These are phyloP conservation scores for Apophysomyces sp. DNA, from an alignment of 371 early-diverging fungal species.

Conservation along the genomic window DNA sequence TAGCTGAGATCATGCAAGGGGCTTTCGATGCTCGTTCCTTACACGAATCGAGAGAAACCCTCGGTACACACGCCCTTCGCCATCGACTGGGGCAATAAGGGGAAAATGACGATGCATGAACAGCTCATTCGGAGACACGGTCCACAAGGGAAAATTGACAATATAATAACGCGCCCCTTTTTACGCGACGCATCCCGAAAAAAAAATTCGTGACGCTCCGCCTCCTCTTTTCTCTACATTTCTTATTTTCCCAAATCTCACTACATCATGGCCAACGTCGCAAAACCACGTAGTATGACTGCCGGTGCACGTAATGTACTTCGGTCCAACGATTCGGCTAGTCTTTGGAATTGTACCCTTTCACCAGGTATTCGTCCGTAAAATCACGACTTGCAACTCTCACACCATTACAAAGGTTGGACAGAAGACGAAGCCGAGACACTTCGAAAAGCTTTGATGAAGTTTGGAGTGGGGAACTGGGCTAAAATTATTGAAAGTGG, in stretches of 20 bases:
- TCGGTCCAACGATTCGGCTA: constrained; percentile 88
- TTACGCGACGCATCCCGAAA: constrained; percentile 4
- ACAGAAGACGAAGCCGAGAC: constrained; percentile 80
- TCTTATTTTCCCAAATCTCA: not conserved
- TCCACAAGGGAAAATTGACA: not conserved
- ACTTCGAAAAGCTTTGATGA: constrained; percentile 81
- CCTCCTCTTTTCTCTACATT: constrained; percentile 11
- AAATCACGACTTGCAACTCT: not conserved
- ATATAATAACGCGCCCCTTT: constrained; percentile 6
- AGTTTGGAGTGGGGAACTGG: constrained; percentile 94
- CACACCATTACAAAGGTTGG: constrained; percentile 65
- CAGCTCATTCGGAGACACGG: constrained; percentile 1
- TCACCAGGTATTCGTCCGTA: constrained; percentile 65
- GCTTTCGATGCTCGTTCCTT: not conserved
- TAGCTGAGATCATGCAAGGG: too few species aligned
- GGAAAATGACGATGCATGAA: constrained; percentile 28
- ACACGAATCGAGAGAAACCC: constrained; percentile 43
- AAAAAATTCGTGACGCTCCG: constrained; percentile 1
- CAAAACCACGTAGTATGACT: constrained; percentile 83
- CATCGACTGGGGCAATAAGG: constrained; percentile 33
- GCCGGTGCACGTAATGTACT: constrained; percentile 87
- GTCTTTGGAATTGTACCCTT: constrained; percentile 90
- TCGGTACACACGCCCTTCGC: constrained; percentile 24
- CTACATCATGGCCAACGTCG: constrained; percentile 17
- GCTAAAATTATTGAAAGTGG: constrained; percentile 87